These are phyloP conservation scores for Globisporangium emineosum DNA, from an alignment of 352 stramenopile species.

Conservation along the genomic window DNA sequence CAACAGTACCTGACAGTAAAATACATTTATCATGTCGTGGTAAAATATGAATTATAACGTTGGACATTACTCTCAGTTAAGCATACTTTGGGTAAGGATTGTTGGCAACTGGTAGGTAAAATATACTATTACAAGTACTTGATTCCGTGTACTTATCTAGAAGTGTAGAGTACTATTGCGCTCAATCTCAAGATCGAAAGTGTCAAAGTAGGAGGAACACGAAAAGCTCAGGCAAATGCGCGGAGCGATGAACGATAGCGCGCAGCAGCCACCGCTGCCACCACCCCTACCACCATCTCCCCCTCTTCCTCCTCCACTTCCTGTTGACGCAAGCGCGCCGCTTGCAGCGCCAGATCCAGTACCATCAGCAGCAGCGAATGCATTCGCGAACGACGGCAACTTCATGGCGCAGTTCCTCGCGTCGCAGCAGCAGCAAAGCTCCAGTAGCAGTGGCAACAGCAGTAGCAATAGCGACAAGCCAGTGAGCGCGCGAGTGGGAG, in stretches of 20 bases:
- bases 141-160: too few relatives aligned
- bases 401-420: constrained; percentile 27
- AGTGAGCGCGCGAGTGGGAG: neutral
- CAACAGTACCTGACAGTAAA: too few relatives aligned
- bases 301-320: neutral
- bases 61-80: too few relatives aligned
- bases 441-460: neutral
- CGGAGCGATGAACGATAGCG: neutral
- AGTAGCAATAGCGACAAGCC: neutral
- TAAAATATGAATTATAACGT: too few relatives aligned
- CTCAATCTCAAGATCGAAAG: too few relatives aligned
- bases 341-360: neutral
- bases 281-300: neutral
- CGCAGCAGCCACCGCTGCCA: neutral
- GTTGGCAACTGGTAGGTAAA: too few relatives aligned
- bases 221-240: neutral
- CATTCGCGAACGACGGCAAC: constrained; percentile 24
- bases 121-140: too few relatives aligned
- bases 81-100: too few relatives aligned
- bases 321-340: neutral
- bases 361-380: constrained; percentile 11
- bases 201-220: too few relatives aligned
- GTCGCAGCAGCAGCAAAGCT: neutral
- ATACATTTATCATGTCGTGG: too few relatives aligned
- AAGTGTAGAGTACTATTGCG: too few relatives aligned